Base-by-base conservation (phyloP, 441 rosid genomes). In the Pelargonium myrrhifolium region DNA sequence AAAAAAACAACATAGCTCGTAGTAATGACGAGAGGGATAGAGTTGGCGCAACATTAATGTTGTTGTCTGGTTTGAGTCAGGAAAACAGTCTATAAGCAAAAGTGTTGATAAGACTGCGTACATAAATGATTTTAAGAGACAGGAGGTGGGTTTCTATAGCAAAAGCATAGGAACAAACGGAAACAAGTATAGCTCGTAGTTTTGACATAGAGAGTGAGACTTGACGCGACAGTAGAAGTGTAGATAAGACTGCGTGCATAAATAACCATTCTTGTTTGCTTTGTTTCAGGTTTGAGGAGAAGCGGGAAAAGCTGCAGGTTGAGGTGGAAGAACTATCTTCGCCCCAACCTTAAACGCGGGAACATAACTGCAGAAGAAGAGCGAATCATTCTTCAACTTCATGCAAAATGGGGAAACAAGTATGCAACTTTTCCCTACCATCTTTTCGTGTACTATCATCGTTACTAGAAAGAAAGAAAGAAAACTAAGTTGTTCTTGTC, bases 241-340 rank as follows among this genome's bases (percentile, higher is more conserved):
- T 31, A 2, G 37, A 31, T 31, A 31, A 35, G 39, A 35, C 39
- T 17, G 61, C 10, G 2, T 56, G 6, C 8, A 35, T 35, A 35
- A 35, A 35, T 35, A 9, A 6, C 1, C 39, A 35, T 6, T 35
- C 39, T 6, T 62, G 20, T 53, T 22, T 69, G 53, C 24, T 15
- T 42, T 26, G 56, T 65, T 77, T 21, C 77, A 86, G 96, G 90
- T 62, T 65, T 91, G 53, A 83, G 66, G 70, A 86, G 90, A 75
- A 86, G 86, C 62, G 93, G 96, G 31, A 87, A 86, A 85, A 87
- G 92, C 76, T 89, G 93, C 73, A 82, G 92, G 65, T 75, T 85
- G 68, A 80, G 92, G 40, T 87, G 96, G 96, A 74, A 89, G 80
- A 87, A 91, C 79, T 86, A 89, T 66, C 78, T 91, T 43, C 77